Base-by-base conservation (phyloP, 179 eudicot genomes). In the Spinacia oleracea region DNA sequence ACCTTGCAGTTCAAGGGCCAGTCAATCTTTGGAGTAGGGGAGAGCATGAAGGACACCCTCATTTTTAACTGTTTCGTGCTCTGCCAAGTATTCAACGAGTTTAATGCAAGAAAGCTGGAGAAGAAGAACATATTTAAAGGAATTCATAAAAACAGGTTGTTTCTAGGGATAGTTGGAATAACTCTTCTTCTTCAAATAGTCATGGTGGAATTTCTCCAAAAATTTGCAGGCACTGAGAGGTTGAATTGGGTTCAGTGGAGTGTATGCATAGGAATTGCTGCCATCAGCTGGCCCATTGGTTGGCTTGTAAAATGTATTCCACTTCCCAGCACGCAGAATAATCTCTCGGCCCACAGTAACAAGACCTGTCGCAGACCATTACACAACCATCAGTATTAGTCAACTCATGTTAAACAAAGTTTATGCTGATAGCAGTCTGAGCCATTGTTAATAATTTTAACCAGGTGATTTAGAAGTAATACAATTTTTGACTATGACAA, bases 121-220 rank as follows among this genome's bases (percentile, higher is more conserved):
- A 83, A 86, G 87, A 87, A 81, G 85, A 87, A 89, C 74, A 83
- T 89, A 42, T 89, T 87, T n/a, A 82, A 78, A 63, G 89, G 87
- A 25, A 43, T 89, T 18, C 81, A 50, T 5, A 83, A 63, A 66
- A 89, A 89, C 78, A 80, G 67, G 77, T 48, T 89, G 79, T 87
- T 85, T 48, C 53, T 85, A 9, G 91, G 89, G 55, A 87, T 89
- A 7, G 74, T 87, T 29, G 87, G 79, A 56, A 48, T 79, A 6
- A 87, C 86, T 9, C 15, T 80, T 29, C 40, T 75, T 18, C 79
- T 80, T 53, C 83, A 80, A 38, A 75, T 75, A 15, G 73, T 81
- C 63, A 87, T 84, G 87, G 85, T 87, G 16, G 89, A 87, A 72
- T 78, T 85, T 29, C 73, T 83, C 77, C 82, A 79, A 84, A 86